Conservation (phyloP, 768 basidiomycete genomes). For the Amyloporia xantha region DNA sequence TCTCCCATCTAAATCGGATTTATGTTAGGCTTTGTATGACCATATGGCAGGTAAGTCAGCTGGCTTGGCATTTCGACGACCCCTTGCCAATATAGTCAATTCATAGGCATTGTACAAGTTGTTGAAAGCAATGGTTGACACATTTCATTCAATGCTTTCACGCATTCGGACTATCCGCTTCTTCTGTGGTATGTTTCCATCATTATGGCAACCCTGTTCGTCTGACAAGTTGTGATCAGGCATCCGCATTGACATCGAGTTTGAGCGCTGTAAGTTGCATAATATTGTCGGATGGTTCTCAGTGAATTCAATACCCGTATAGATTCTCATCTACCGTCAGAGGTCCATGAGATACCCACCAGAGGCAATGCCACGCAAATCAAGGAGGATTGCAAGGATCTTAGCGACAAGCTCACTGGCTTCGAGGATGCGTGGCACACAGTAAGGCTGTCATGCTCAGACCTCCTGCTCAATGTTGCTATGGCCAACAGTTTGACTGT, state of each 20-base stretch:
- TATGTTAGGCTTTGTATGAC: conserved; percentile 21
- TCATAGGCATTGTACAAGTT: conserved; percentile 16
- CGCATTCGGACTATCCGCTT: conserved; percentile 20
- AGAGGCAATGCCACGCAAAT: conserved; percentile 6
- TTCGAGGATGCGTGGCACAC: conserved; percentile 26
- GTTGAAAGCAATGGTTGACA: conserved; percentile 15
- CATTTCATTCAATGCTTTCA: conserved; percentile 19
- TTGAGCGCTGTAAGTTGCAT: conserved; percentile 8
- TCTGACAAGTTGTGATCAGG: not conserved
- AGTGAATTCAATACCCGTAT: too few species aligned
- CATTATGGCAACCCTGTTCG: too few species aligned
- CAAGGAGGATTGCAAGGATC: conserved; percentile 16
- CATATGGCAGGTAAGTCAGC: conserved; percentile 18
- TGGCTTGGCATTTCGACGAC: not conserved
- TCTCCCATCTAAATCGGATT: too few species aligned
- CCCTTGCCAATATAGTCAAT: not conserved
- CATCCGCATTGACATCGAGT: conserved; percentile 12
- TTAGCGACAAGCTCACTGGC: conserved; percentile 15
- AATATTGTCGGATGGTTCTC: not conserved
- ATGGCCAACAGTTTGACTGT: conserved; percentile 19
- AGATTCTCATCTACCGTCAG: conserved; percentile 1
- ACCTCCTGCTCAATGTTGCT: conserved; percentile 17
- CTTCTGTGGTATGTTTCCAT: conserved; percentile 13
- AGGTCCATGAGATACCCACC: conserved; percentile 8
- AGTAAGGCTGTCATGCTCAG: conserved; percentile 17